Evolutionary conservation across 345 rosid genomes (phyloP).

Genomic region (Bruguiera gymnorhiza): DNA sequence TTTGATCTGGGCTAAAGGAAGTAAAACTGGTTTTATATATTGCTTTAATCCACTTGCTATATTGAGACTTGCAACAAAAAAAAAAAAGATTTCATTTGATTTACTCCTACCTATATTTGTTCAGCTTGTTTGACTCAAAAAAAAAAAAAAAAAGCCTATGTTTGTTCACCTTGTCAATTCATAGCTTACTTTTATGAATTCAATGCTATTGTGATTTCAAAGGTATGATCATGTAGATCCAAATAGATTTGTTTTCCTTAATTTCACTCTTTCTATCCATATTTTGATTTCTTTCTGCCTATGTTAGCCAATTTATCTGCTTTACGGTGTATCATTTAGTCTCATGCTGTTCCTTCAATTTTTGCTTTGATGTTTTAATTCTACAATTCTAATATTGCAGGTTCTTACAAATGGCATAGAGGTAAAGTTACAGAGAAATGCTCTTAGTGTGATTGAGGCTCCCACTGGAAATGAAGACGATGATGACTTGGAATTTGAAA

Average conservation of each 20-base stretch:
- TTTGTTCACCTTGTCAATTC: neutral
- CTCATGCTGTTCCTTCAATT: neutral
- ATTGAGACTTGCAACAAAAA: neutral
- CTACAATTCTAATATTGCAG: conserved; percentile 35
- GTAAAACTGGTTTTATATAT: neutral
- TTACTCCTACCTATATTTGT: neutral
- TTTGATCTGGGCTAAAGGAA: neutral
- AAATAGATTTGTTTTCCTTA: neutral
- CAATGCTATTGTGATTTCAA: neutral
- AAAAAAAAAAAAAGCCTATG: neutral
- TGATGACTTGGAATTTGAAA: conserved; percentile 69
- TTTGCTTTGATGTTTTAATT: conserved; percentile 17
- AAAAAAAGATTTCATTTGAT: neutral
- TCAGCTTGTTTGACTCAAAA: neutral
- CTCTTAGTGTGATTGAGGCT: conserved; percentile 93
- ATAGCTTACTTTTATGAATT: neutral
- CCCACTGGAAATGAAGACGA: conserved; percentile 95
- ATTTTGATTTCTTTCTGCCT: neutral
- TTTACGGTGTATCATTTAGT: neutral
- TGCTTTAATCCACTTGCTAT: neutral
- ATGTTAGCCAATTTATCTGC: neutral
- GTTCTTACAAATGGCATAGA: conserved; percentile 96
- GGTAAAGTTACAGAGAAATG: conserved; percentile 96
- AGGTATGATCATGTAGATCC: neutral
- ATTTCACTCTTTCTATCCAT: neutral